Conservation (phyloP, 2,329 filamentous ascomycete genomes). For the Fusarium aywerte region DNA sequence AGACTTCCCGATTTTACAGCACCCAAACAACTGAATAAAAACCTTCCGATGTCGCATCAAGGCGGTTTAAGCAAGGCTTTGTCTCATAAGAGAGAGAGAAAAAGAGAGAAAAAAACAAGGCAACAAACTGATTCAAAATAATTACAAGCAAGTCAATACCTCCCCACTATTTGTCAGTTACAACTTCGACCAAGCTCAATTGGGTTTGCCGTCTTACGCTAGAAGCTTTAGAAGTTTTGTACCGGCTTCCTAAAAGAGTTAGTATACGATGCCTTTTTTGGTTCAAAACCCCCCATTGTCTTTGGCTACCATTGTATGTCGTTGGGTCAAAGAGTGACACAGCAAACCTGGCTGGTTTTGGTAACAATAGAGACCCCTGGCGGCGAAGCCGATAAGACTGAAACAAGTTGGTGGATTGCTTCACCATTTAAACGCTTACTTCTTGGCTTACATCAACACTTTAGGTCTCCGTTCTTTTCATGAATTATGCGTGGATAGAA, state of each 20-base stretch:
- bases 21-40: not conserved
- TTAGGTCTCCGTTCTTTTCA: not conserved
- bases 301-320: not conserved
- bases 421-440: not conserved
- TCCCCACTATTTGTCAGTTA: constrained; percentile 26
- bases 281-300: not conserved
- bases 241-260: constrained; percentile 27
- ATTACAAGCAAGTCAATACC: not conserved
- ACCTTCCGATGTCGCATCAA: not conserved
- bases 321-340: not conserved
- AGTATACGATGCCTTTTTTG: constrained; percentile 5
- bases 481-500: not conserved
- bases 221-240: constrained; percentile 38
- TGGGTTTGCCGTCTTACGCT: constrained; percentile 34
- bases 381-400: constrained; percentile 16
- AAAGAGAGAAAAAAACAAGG: not conserved
- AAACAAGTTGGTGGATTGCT: not conserved
- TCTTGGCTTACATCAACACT: constrained; percentile 18
- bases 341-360: not conserved
- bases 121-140: not conserved
- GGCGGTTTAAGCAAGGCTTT: not conserved
- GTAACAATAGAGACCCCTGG: not conserved
- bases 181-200: constrained; percentile 15
- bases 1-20: too few relatives aligned
- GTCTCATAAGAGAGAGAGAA: not conserved